Evolutionary conservation across 169 alveolate genomes (phyloP).

Genomic region (Eimeria maxima): DNA sequence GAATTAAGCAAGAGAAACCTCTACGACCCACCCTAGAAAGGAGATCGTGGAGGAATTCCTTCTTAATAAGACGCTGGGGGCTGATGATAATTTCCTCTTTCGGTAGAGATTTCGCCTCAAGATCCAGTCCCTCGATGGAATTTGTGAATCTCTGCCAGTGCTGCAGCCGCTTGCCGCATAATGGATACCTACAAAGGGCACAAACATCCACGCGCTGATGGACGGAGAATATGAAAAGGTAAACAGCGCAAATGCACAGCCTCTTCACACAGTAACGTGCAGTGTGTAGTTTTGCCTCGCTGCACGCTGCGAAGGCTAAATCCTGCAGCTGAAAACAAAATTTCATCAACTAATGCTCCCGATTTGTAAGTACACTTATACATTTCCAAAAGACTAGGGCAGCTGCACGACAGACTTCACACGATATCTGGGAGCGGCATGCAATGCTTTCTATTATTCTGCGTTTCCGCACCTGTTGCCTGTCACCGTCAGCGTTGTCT

Average conservation of each 20-base stretch:
- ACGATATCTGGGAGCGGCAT: background rate
- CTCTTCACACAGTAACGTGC: too few species aligned
- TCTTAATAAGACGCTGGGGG: slow-evolving; percentile 62
- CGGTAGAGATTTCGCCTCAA: slow-evolving; percentile 88
- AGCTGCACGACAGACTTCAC: background rate
- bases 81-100: background rate
- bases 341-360: background rate
- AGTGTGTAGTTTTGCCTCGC: background rate
- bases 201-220: background rate
- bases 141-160: slow-evolving; percentile 84
- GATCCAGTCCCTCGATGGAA: slow-evolving; percentile 89
- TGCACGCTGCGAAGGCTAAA: background rate
- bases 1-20: too few species aligned
- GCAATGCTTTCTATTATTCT: background rate
- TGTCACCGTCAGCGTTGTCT: slow-evolving; percentile 78
- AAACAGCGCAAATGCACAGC: background rate
- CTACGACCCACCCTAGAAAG: slow-evolving; percentile 49
- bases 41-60: slow-evolving; percentile 44
- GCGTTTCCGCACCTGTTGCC: slow-evolving; percentile 87
- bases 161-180: slow-evolving; percentile 85
- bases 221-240: background rate
- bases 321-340: background rate
- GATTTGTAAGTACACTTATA: background rate
- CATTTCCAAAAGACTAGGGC: background rate
- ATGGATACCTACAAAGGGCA: slow-evolving; percentile 84